Evolutionary conservation across 208 protist genomes (phyloP).

Genomic region (Acanthamoeba culbertsoni): DNA sequence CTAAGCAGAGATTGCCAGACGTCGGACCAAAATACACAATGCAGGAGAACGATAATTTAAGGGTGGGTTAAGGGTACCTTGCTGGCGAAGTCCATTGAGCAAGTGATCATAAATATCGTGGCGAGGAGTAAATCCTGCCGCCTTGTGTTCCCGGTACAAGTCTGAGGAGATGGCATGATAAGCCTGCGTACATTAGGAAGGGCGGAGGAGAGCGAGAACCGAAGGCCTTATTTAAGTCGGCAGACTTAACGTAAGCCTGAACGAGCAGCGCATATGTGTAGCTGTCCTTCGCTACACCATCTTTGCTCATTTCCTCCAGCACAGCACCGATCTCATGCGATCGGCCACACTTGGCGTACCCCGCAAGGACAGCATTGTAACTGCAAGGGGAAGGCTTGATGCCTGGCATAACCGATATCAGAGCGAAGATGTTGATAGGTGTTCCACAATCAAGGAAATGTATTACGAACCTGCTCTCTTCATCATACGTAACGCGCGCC

Average conservation of each 20-base stretch:
- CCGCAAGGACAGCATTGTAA: not conserved
- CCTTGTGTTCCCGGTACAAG: not conserved
- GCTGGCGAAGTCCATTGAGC: not conserved
- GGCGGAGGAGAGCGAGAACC: not conserved
- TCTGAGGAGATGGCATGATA: not conserved
- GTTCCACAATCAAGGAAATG: not conserved
- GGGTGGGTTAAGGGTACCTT: not conserved
- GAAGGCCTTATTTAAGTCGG: not conserved
- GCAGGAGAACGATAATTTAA: not conserved
- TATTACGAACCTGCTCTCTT: not conserved
- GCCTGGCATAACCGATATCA: not conserved
- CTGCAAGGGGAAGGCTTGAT: not conserved
- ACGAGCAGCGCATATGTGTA: not conserved
- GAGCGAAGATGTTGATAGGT: not conserved
- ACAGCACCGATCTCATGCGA: not conserved
- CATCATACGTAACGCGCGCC: not conserved
- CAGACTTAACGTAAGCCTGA: not conserved
- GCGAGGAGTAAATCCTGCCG: not conserved
- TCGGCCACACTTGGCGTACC: not conserved
- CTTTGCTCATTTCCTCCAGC: not conserved
- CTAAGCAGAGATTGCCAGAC: not conserved
- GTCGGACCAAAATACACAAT: no score
- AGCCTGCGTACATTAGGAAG: not conserved
- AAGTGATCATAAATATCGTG: not conserved
- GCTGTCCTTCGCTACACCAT: not conserved